Evolutionary conservation across 768 basidiomycete species (phyloP), one percentile per base, ranked within the genome.

Genomic region (Amanita molliuscula): DNA sequence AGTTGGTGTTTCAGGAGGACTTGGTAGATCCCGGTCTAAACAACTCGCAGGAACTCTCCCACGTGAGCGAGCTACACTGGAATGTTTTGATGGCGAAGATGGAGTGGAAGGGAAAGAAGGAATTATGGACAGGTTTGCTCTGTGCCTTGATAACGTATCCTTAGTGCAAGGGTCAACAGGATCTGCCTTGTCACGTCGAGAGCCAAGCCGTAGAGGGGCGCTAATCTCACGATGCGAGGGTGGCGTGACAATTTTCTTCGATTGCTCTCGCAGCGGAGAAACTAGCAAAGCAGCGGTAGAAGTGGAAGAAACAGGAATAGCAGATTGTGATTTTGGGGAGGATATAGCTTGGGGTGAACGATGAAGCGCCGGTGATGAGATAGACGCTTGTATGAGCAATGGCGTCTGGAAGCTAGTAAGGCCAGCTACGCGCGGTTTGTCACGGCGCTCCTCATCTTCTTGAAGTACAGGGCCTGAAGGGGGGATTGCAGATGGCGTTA

Each of bases 361-460:
- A 58, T 84, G 81, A 38, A 89, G 64, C 25, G 81, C 74, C 47
- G 87, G 86, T 18, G 84, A 85, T 50, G 86, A 88, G 71, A 83
- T 73, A 42, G 87, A 84, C 34, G 77, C 86, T 53, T 75, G 75
- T 49, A 79, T 75, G 53, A 87, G 65, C 33, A 84, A 84, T 38
- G 84, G 84, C 38, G 79, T 73, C 53, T 74, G 66, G 67, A 78
- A 87, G 61, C 71, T 74, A 44, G 77, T 74, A 60, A 71, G 73
- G 44, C 78, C 80, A 43, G 78, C 74, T 53, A 68, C 65, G 60
- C 74, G 73, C 57, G 64, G 64, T 58, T 68, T 68, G 52, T 68
- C 66, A 53, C 58, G 59, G 48, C 52, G 54, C 50, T 70, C 58
- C 23, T 51, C 56, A 36, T 44, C 48, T 6, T 42, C 29, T 35